Evolutionary conservation across 2,329 filamentous ascomycete species (phyloP), one percentile per base, ranked within the genome.

Genomic region (Fusarium heterosporum): DNA sequence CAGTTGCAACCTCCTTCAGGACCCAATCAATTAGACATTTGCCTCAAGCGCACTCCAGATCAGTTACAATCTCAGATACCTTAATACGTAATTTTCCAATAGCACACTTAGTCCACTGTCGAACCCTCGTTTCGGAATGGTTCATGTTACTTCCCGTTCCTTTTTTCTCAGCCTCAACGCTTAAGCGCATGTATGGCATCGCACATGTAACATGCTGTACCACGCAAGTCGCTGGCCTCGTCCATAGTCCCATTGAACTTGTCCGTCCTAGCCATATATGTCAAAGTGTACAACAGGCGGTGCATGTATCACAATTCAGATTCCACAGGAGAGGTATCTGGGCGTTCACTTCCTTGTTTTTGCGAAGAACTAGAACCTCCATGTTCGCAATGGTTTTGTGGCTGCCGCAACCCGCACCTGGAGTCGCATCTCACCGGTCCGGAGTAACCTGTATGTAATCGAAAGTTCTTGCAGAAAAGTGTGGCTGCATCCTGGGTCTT

Each of bases 1-100:
- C 51, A 81, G 80, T 61, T 79, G 82, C 63, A 77, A 76, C 14
- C 75, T 68, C 2, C 58, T 76, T 13, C 68, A 71, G 43, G 61
- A 75, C 9, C 41, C 55, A 11, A 38, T 57, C 42, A 65, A 57
- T 45, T 56, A 64, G 39, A 59, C 17, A 39, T 46, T 34, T 41
- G 26, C 60, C 34, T 14, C 43, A 50, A 64, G 46, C 39, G 48
- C 65, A 49, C 59, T 50, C 43, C 45, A 45, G 55, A 59, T 50
- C 17, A 45, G 14, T 13, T 40, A 32, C 39, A 39, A 25, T 29
- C 28, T n/a, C 36, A 22, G 40, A 66, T 49, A 50, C 12, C 34
- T 32, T 56, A 53, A 58, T 42, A 29, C 41, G 39, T 55, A 69
- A 60, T 60, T 54, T 43, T 63, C 64, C 61, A 48, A 58, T 52